Conservation (phyloP, 768 basidiomycete genomes). For the Favolaschia claudopus region DNA sequence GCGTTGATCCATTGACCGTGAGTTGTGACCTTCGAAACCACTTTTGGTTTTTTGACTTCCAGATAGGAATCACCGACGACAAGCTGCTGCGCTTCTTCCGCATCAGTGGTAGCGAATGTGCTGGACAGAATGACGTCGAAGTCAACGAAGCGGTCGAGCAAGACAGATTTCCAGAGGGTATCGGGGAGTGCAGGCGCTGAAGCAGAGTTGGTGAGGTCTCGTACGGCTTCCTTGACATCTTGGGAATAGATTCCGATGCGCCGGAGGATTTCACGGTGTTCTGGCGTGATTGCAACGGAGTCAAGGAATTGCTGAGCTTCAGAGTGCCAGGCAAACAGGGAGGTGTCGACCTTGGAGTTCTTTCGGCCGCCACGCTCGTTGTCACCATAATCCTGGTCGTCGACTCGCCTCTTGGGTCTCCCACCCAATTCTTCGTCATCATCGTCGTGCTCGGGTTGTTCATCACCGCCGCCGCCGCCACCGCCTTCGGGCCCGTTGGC, state of each 20-base stretch:
- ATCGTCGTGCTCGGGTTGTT: not conserved
- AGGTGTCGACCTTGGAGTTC: too few relatives aligned
- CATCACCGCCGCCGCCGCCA: not conserved
- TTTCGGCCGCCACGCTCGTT: too few relatives aligned
- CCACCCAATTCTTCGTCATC: not conserved
- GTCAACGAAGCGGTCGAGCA: constrained; percentile 14
- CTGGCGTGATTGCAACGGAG: too few relatives aligned
- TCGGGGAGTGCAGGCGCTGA: not conserved
- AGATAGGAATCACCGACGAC: constrained; percentile 4
- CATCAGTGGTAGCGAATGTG: constrained; percentile 2
- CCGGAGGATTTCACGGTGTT: too few relatives aligned
- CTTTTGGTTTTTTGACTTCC: constrained; percentile 19
- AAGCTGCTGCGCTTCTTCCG: constrained; percentile 11
- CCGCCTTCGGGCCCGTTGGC: not conserved
- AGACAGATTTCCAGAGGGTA: not conserved
- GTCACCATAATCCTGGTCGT: not conserved
- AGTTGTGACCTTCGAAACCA: constrained; percentile 4
- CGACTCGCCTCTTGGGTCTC: not conserved
- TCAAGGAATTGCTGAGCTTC: too few relatives aligned
- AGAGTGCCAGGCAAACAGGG: too few relatives aligned
- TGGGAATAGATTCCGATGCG: too few relatives aligned
- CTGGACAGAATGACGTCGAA: constrained; percentile 3
- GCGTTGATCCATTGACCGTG: constrained; percentile 12
- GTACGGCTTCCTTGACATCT: too few relatives aligned
- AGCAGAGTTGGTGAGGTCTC: too few relatives aligned